These are phyloP conservation scores for Amanita rubescens DNA, from an alignment of 768 basidiomycete genomes.

Conservation along the genomic window DNA sequence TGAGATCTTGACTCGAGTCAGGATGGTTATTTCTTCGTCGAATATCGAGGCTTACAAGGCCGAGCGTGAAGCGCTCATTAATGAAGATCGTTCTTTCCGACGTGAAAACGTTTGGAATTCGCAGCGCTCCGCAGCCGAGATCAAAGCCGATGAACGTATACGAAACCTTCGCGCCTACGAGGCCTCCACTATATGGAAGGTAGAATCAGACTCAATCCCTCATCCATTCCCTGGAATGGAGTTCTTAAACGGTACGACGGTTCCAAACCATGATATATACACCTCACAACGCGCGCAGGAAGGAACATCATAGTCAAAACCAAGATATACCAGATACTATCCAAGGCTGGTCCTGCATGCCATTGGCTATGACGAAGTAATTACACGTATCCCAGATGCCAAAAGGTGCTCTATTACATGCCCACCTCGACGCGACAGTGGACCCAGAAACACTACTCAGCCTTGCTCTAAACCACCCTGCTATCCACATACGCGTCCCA, in stretches of 20 bases:
- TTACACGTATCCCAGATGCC: constrained; percentile 49
- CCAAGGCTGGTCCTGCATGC: constrained; percentile 30
- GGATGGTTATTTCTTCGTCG: too few species aligned
- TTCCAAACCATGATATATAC: not conserved
- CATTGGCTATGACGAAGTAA: not conserved
- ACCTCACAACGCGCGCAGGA: constrained; percentile 25
- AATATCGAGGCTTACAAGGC: constrained; percentile 24
- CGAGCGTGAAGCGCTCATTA: constrained; percentile 29
- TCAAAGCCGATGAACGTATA: constrained; percentile 48
- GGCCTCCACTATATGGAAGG: constrained; percentile 50
- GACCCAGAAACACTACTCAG: constrained; percentile 43
- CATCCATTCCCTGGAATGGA: constrained; percentile 76
- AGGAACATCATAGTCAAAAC: constrained; percentile 53
- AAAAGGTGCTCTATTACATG: constrained; percentile 70
- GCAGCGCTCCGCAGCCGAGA: constrained; percentile 31
- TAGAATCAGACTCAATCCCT: constrained; percentile 42
- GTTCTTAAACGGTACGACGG: constrained; percentile 55
- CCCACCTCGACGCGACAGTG: constrained; percentile 70
- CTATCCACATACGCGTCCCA: constrained; percentile 50
- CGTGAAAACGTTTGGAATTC: constrained; percentile 31
- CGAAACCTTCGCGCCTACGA: constrained; percentile 50
- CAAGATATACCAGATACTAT: constrained; percentile 51
- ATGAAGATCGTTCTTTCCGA: constrained; percentile 42
- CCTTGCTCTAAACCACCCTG: constrained; percentile 48
- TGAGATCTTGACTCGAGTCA: too few species aligned